Evolutionary conservation across 2,329 filamentous ascomycete species (phyloP).

Genomic region (Clonostachys chloroleuca): DNA sequence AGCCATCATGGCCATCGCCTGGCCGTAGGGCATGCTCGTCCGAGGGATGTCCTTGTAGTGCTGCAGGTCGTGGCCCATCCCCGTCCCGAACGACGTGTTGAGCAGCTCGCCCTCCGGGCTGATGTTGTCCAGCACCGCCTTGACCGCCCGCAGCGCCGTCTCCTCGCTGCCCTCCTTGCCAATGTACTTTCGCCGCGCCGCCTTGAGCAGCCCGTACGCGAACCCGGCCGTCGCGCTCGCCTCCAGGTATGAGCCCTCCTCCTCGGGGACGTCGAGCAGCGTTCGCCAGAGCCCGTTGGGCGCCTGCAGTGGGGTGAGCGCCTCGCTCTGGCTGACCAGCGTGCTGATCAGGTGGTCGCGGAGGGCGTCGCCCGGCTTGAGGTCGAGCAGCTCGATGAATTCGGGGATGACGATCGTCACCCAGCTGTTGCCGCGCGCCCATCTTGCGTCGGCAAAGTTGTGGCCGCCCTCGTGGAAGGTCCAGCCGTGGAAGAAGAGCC

Average conservation of each 20-base stretch:
- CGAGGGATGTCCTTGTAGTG: conserved; percentile 74
- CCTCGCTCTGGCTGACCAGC: conserved; percentile 64
- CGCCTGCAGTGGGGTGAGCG: conserved; percentile 56
- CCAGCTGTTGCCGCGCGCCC: conserved; percentile 66
- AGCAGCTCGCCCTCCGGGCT: conserved; percentile 63
- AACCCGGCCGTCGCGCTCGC: conserved; percentile 77
- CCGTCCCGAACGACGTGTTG: conserved; percentile 75
- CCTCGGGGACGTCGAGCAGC: conserved; percentile 61
- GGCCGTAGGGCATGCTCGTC: conserved; percentile 81
- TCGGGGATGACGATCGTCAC: conserved; percentile 81
- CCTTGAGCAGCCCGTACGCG: conserved; percentile 75
- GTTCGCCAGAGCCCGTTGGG: conserved; percentile 69
- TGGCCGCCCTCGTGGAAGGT: conserved; percentile 65
- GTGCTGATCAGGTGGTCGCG: conserved; percentile 56
- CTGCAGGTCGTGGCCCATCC: conserved; percentile 68
- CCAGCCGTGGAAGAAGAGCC: conserved; percentile 81
- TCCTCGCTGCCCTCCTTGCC: conserved; percentile 50
- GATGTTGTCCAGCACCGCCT: conserved; percentile 63
- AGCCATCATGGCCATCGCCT: conserved; percentile 82
- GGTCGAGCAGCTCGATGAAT: conserved; percentile 68
- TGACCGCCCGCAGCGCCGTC: conserved; percentile 60
- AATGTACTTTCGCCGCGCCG: conserved; percentile 65
- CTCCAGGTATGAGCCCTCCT: conserved; percentile 69
- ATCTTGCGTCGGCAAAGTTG: conserved; percentile 54
- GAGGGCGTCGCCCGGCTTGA: conserved; percentile 59